Evolutionary conservation across 148 eudicot species (phyloP).

Genomic region (Chenopodium suecicum): DNA sequence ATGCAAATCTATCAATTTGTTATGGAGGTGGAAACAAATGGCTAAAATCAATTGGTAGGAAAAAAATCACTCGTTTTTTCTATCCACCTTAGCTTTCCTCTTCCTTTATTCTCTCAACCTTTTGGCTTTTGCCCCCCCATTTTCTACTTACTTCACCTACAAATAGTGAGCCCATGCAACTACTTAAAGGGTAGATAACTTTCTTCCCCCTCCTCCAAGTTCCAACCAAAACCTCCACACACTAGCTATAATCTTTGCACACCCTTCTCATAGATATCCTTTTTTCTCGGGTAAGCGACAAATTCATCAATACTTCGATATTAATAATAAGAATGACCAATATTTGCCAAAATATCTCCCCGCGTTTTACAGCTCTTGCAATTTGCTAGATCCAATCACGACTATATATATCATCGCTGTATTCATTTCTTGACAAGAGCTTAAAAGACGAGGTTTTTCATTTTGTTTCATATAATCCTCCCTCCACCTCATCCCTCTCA

Average conservation of each 20-base stretch:
- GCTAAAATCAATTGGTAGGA: constrained; percentile 18
- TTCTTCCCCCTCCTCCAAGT: neutral
- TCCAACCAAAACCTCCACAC: neutral
- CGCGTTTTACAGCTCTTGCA: too few species aligned
- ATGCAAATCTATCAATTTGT: constrained; percentile 16
- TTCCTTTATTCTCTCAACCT: constrained; percentile 1
- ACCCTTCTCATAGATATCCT: neutral
- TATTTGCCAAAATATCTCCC: too few species aligned
- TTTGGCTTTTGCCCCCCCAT: neutral
- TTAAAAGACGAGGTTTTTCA: too few species aligned
- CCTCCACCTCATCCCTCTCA: neutral
- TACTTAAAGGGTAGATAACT: neutral
- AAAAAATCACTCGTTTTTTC: neutral
- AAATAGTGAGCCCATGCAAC: constrained; percentile 18
- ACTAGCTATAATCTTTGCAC: too few species aligned
- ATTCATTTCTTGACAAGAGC: neutral
- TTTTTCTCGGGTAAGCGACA: neutral
- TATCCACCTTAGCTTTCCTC: neutral
- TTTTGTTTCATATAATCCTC: neutral
- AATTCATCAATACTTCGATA: neutral
- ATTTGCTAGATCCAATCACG: neutral
- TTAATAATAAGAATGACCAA: too few species aligned
- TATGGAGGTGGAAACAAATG: constrained; percentile 21
- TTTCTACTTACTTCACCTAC: neutral
- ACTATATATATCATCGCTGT: neutral